Conservation (phyloP, 192 early-diverging fungal genomes). For the Linnemannia zychae region DNA sequence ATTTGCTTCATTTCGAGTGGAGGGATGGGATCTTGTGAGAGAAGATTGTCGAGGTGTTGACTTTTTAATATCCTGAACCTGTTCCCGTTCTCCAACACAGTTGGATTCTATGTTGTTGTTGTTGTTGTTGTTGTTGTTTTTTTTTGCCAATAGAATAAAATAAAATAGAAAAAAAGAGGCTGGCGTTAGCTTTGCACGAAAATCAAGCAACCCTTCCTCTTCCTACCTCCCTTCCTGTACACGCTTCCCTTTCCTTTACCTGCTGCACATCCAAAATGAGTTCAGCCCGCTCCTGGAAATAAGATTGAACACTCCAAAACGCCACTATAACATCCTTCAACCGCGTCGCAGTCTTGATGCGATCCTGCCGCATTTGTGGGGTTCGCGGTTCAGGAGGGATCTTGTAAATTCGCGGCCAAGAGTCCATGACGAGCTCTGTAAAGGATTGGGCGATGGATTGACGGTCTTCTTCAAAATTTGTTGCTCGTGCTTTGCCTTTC, state of each 20-base stretch:
- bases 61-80: slow-evolving; percentile 26
- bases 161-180: background rate
- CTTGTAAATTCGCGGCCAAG: slow-evolving; percentile 25
- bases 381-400: background rate
- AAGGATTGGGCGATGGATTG: slow-evolving; percentile 14
- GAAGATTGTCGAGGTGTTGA: slow-evolving; percentile 34
- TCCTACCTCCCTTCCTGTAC: background rate
- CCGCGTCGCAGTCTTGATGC: slow-evolving; percentile 20
- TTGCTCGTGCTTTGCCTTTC: slow-evolving; percentile 15
- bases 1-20: background rate
- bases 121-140: too few relatives aligned
- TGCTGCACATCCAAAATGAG: slow-evolving; percentile 29
- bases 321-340: slow-evolving; percentile 22
- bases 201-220: too few relatives aligned
- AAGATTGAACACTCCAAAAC: slow-evolving; percentile 30
- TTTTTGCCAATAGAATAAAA: background rate
- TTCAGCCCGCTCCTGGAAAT: slow-evolving; percentile 40
- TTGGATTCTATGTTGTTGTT: slow-evolving; percentile 36
- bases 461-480: slow-evolving; percentile 27
- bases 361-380: slow-evolving; percentile 10
- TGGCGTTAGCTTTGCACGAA: background rate
- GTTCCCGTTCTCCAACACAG: slow-evolving; percentile 20
- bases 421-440: slow-evolving; percentile 12
- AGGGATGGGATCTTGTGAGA: slow-evolving; percentile 6
- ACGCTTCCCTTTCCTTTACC: slow-evolving; percentile 17